Base-by-base conservation (phyloP, 257 asterid species). In the Ilex asprella region DNA sequence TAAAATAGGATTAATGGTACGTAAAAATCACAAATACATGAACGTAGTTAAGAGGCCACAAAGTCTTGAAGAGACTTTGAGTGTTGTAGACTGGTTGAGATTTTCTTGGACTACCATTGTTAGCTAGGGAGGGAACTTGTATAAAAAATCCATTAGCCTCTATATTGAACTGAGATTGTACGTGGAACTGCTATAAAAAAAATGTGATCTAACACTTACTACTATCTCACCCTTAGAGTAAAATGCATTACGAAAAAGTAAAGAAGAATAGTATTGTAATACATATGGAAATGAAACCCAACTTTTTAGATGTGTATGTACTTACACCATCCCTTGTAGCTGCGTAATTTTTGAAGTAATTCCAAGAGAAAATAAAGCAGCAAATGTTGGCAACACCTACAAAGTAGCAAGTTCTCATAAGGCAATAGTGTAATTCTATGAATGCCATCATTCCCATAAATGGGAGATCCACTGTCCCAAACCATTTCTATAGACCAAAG, bases 331-430 rank as follows among this genome's bases (percentile, higher is more conserved):
- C 57, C 91, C 85, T 13, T 91, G 95, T 41, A 86, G 58, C 68
- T 77, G 64, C 30, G 27, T 1, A 21, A 89, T 12, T 70, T 30
- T 31, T 1, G 77, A 44, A 81, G 39, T 56, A 43, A 73, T 12
- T 59, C 54, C 82, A 52, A 16, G 21, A 73, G 88, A 56, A 78
- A 93, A 85, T 58, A 89, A 71, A 70, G 92, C 79, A 56, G 91
- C 73, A 67, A 89, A 89, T 32, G 99, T 89, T 59, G 99, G 99
- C 83, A 93, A 79, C 56, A 93, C 96, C 99, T 93, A 76, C 12
- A 44, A 63, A 50, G 15, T 6, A 50, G 62, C 21, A 41, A 10
- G 58, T 30, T 49, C 21, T 14, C 35, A 16, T 21, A 59, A 41
- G 31, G 0, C 31, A 10, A 55, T n/a, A 29, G 59, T 52, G 7